Base-by-base conservation (phyloP, 2,329 filamentous ascomycete genomes). In the Aspergillus uvarum region DNA sequence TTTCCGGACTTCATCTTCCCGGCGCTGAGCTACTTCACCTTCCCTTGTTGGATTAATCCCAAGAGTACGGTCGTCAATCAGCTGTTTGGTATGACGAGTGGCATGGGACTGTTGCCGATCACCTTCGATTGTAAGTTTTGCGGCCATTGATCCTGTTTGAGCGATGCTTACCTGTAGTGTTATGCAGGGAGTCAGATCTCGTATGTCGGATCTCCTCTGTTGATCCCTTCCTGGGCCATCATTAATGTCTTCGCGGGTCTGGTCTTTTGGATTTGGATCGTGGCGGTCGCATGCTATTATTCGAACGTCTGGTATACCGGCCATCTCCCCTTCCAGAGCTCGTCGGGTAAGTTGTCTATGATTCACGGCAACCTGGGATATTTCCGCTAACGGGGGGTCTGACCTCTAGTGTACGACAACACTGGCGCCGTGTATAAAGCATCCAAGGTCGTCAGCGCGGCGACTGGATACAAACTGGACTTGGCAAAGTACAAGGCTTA, bases 221-320 rank as follows among this genome's bases (percentile, higher is more conserved):
- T 89, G 35, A 84, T 87, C 7, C 87, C 87, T 8, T 89, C 86
- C 80, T 85, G 87, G 72, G 88, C 88, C 5, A 89, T 90, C 62
- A 83, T 86, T 58, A 91, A 90, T 70, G 89, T 87, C 0, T 76
- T 88, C 29, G 83, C 87, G 48, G 85, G 87, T n/a, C 82, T 89
- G 12, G 79, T 87, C 1, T 56, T 82, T 2, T 89, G 89, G 71
- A 88, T 85, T 63, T 80, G 89, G 56, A 70, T 88, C 16, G 75
- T 81, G 5, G 78, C 84, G 0, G 80, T 83, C 0, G 73, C 81
- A 11, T 76, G 90, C 22, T 88, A 91, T 70, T 91, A 87, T 68
- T 82, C 79, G 3, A 86, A 86, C 22, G 78, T 80, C 0, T 90
- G 88, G 87, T 88, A 86, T 65, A 80, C 82, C 0, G 72, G 80